phyloP scores from a whole-genome alignment of 768 basidiomycete genomes.

The Xerocomus brunneocitrinus region DNA sequence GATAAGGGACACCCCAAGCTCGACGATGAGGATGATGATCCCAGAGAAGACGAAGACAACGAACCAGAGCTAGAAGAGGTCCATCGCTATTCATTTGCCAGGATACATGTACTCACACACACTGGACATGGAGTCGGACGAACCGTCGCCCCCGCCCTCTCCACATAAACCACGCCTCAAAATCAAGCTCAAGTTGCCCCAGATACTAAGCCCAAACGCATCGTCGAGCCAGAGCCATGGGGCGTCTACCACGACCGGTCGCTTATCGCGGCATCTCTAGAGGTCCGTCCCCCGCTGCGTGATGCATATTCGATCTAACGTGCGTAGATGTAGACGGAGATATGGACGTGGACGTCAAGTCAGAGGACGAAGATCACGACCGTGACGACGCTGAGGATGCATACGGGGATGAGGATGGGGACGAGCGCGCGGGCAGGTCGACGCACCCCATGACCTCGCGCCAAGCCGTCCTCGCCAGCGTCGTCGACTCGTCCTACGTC shows the following conservation, averaged over 20 bases:
- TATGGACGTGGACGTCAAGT: constrained; percentile 32
- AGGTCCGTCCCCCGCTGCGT: constrained; percentile 5
- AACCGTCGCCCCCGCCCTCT: constrained; percentile 30
- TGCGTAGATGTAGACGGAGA: neutral
- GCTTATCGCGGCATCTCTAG: constrained; percentile 23
- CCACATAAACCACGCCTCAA: constrained; percentile 45
- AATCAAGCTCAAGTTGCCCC: constrained; percentile 58
- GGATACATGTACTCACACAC: neutral
- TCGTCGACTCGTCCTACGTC: constrained; percentile 65
- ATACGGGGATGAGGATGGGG: constrained; percentile 13
- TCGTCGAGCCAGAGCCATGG: constrained; percentile 29
- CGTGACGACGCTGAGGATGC: constrained; percentile 34
- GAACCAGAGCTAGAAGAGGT: constrained; percentile 18
- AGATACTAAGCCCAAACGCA: constrained; percentile 31
- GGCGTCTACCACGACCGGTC: constrained; percentile 22
- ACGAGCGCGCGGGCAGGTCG: constrained; percentile 32
- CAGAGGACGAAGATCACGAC: constrained; percentile 39
- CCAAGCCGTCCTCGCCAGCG: constrained; percentile 68
- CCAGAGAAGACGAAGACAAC: constrained; percentile 18
- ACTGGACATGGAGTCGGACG: constrained; percentile 32
- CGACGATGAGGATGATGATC: constrained; percentile 33
- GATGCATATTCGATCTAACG: neutral
- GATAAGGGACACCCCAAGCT: constrained; percentile 35
- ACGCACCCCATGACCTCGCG: constrained; percentile 49
- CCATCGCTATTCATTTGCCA: neutral